Evolutionary conservation across 768 basidiomycete species (phyloP).

Genomic region (Pholiota microspora): DNA sequence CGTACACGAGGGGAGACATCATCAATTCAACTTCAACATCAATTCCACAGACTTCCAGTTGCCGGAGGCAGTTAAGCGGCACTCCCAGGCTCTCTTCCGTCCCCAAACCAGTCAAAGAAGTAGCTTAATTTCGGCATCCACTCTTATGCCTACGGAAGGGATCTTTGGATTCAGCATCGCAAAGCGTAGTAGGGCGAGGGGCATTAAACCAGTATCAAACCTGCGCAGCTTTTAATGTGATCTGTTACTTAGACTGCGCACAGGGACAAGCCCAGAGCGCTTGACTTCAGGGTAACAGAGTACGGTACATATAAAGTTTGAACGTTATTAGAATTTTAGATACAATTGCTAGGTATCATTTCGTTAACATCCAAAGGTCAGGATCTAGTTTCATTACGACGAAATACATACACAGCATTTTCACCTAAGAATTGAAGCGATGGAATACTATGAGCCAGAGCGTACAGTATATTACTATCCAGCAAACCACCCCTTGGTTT

Average conservation of each 20-base stretch:
- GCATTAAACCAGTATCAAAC: no score
- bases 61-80: constrained; percentile 1
- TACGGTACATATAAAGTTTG: no score
- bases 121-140: background rate
- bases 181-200: no score
- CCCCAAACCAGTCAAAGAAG: background rate
- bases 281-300: no score
- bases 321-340: no score
- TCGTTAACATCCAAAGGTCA: background rate
- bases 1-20: constrained; percentile 16
- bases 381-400: constrained; percentile 1
- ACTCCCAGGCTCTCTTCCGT: background rate
- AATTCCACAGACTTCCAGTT: constrained; percentile 8
- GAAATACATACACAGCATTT: constrained; percentile 6
- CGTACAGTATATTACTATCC: constrained; percentile 29
- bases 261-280: no score
- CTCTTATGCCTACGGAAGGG: background rate
- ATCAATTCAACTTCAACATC: constrained; percentile 1
- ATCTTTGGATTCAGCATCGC: no score
- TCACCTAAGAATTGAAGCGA: constrained; percentile 14
- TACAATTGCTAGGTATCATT: no score
- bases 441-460: constrained; percentile 31
- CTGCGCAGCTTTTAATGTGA: no score
- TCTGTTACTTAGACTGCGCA: no score
- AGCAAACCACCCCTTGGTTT: constrained; percentile 32